phyloP scores from a whole-genome alignment of 2,329 filamentous ascomycete species.

The Cordyceps cateniannulata region DNA sequence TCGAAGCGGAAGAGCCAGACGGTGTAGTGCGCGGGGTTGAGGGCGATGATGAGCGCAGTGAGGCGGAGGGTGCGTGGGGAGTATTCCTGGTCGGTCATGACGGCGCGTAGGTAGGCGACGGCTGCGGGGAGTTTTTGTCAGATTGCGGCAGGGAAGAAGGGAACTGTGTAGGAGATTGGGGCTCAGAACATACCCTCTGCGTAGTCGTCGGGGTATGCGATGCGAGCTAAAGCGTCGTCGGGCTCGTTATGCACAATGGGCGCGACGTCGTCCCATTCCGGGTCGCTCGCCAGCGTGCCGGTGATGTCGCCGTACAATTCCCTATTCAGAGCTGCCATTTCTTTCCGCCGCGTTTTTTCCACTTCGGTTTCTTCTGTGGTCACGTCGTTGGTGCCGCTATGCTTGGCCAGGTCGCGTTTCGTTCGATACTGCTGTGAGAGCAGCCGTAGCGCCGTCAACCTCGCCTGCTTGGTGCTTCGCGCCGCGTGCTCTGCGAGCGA shows the following conservation, averaged over 20 bases:
- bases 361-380: constrained; percentile 35
- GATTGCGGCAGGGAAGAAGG: not conserved
- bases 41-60: constrained; percentile 80
- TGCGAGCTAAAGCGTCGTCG: constrained; percentile 77
- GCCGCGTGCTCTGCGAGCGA: constrained; percentile 38
- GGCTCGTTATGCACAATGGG: constrained; percentile 83
- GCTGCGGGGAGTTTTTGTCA: constrained; percentile 39
- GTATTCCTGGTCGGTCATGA: constrained; percentile 85
- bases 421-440: constrained; percentile 39
- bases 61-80: constrained; percentile 71
- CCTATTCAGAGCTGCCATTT: constrained; percentile 44
- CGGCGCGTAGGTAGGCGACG: constrained; percentile 85
- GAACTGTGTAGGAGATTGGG: not conserved
- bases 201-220: constrained; percentile 86
- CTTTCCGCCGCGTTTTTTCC: constrained; percentile 40
- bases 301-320: constrained; percentile 47
- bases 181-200: constrained; percentile 54
- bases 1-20: constrained; percentile 94
- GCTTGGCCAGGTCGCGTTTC: constrained; percentile 26
- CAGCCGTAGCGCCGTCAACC: constrained; percentile 36
- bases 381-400: constrained; percentile 19
- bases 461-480: constrained; percentile 34
- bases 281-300: constrained; percentile 50
- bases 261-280: constrained; percentile 75
- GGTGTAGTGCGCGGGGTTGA: constrained; percentile 97